A percentile compares a stretch with the other conserved stretches of the same genome.
Evolutionary conservation across 2,329 filamentous ascomycete genomes (phyloP).

Genomic region (Ceratocystis destructans): DNA sequence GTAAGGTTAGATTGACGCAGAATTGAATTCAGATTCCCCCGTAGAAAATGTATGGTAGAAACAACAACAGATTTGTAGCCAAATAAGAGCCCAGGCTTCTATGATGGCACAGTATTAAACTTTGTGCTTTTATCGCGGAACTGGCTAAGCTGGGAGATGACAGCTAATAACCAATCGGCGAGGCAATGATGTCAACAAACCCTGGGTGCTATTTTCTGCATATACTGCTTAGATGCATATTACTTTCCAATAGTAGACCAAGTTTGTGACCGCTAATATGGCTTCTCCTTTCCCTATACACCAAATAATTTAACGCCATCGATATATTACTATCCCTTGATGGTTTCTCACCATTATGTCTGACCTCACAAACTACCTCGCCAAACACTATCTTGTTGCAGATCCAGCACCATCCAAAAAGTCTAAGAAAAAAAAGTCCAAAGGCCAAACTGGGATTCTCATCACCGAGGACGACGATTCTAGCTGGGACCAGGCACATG

Average conservation of each 20-base stretch:
- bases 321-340: not conserved
- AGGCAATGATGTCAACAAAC: not conserved
- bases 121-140: too few species aligned
- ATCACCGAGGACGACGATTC: constrained; percentile 52
- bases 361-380: constrained; percentile 73
- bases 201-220: not conserved
- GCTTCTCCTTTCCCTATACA: not conserved
- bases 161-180: too few species aligned
- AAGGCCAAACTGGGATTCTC: constrained; percentile 38
- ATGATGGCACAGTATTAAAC: too few species aligned
- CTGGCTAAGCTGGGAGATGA: too few species aligned
- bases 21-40: too few species aligned
- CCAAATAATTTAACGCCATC: not conserved
- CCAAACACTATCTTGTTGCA: constrained; percentile 69
- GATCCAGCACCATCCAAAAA: constrained; percentile 47
- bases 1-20: too few species aligned
- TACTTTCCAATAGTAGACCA: not conserved
- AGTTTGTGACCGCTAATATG: not conserved
- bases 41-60: too few species aligned
- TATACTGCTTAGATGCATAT: not conserved
- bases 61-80: too few species aligned
- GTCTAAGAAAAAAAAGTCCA: constrained; percentile 45
- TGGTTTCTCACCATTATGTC: constrained; percentile 10
- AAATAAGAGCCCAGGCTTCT: too few species aligned
- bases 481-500: constrained; percentile 32